Base-by-base conservation (phyloP, 1,284 basidiomycete species). In the Schizophyllum commune region DNA sequence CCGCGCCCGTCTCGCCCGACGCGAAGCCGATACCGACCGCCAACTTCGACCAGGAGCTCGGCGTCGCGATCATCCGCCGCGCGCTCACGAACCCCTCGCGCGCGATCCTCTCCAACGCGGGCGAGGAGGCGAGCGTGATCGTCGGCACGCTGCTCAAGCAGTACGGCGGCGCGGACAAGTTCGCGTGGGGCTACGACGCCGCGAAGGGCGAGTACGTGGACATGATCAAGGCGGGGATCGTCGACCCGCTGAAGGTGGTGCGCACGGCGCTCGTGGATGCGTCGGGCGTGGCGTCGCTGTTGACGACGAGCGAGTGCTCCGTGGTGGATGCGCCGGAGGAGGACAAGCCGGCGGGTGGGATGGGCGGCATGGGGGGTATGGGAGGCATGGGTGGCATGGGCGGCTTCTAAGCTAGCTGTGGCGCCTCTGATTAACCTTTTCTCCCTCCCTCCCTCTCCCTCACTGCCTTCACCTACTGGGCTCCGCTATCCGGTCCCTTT, bases 41-140 rank as follows among this genome's bases (percentile, higher is more conserved):
- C 74, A 98, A 98, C 92, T 98, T 98, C 74, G 96, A 99, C 81
- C 96, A 98, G 74, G 90, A 95, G 72, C 90, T 98, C 61, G 96
- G 96, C 72, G 92, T 99, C 52, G 85, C 87, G 63, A 98, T 98
- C 76, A 94, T 98, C 76, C 86, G 89, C 61, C 86, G 91, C 22
- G 96, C 96, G 22, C 79, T 99, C 62, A 88, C 88, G 52, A 83
- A 89, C 65, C 93, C 93, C 9, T 83, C 91, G 19, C 90, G 94
- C 62, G 93, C 91, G 17, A 99, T 99, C 73, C 84, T 96, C 65
- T 85, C 85, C 73, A 98, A 99, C 73, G 96, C 96, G 6, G 96
- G 96, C 57, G 95, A 98, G 77, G 96, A 98, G 76, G 84, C 92
- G 1, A 88, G 86, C 62, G 95, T 99, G 58, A 93, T 98, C 62